Percentiles rank a stretch among this genome's conserved stretches.
These are phyloP conservation scores for Astragalus glycyphyllos DNA, from an alignment of 306 rosid species.

Conservation along the genomic window DNA sequence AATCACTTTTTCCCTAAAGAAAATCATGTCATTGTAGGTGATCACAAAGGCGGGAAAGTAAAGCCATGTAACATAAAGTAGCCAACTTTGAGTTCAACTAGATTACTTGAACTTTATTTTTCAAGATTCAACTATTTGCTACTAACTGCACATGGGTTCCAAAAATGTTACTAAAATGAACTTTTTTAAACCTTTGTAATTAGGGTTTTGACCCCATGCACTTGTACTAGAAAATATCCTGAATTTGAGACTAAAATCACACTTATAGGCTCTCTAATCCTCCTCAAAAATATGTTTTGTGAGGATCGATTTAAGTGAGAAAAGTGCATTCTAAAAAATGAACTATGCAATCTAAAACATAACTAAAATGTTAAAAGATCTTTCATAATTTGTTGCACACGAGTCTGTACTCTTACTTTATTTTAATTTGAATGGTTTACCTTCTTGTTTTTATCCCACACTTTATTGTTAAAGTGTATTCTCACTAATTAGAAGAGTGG, in stretches of 20 bases:
- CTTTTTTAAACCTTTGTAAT: too few species aligned
- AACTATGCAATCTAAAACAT: background rate
- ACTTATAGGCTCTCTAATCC: too few species aligned
- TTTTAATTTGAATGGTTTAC: background rate
- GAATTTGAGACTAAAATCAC: too few species aligned
- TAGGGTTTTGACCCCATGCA: too few species aligned
- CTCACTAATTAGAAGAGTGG: background rate
- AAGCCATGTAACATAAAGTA: too few species aligned
- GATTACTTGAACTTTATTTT: background rate
- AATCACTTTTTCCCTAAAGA: slow-evolving; percentile 28
- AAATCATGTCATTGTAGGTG: slow-evolving; percentile 1
- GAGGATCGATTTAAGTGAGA: too few species aligned
- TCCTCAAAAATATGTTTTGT: too few species aligned
- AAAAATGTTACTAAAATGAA: too few species aligned
- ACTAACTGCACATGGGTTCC: background rate
- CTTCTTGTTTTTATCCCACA: background rate
- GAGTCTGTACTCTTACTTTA: background rate
- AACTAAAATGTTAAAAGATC: background rate
- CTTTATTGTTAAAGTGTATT: background rate
- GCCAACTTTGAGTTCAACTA: too few species aligned
- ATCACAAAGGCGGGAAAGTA: too few species aligned
- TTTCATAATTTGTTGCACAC: background rate
- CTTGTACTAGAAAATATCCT: too few species aligned
- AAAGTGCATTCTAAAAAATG: background rate
- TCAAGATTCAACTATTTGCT: slow-evolving; percentile 8